These are phyloP conservation scores for Trametes pubescens DNA, from an alignment of 1,284 basidiomycete genomes.

Conservation along the genomic window DNA sequence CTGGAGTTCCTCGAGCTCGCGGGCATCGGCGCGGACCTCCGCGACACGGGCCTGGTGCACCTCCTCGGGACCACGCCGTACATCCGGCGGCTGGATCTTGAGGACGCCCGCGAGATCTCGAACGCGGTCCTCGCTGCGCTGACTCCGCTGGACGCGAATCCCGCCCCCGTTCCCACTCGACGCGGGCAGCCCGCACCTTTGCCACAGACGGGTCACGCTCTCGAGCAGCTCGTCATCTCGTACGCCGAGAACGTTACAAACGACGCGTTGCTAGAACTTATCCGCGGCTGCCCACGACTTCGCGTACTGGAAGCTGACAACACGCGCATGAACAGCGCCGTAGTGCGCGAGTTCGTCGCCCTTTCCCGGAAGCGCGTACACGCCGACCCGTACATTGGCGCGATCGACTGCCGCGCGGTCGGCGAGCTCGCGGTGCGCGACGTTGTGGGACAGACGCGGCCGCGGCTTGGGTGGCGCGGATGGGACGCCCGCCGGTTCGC, in stretches of 20 bases:
- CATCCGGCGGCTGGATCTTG: conserved; percentile 84
- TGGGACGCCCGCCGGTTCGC: conserved; percentile 71
- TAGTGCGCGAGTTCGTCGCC: conserved; percentile 75
- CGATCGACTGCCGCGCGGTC: conserved; percentile 81
- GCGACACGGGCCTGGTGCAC: conserved; percentile 75
- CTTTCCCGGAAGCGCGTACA: conserved; percentile 58
- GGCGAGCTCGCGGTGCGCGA: conserved; percentile 70
- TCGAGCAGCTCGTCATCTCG: conserved; percentile 82
- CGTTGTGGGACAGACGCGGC: conserved; percentile 61
- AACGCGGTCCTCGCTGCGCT: conserved; percentile 75
- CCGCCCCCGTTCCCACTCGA: conserved; percentile 17
- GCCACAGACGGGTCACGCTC: conserved; percentile 60
- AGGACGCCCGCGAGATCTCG: conserved; percentile 80
- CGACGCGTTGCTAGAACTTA: conserved; percentile 68
- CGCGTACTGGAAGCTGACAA: conserved; percentile 79
- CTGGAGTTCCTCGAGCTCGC: conserved; percentile 88
- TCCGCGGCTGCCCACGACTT: conserved; percentile 69
- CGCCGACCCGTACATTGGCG: conserved; percentile 63
- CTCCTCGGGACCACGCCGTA: conserved; percentile 76
- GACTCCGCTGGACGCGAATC: conserved; percentile 53
- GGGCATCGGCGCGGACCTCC: conserved; percentile 73
- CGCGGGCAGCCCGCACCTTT: conserved; percentile 20
- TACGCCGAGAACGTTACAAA: conserved; percentile 70
- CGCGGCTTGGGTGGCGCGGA: conserved; percentile 75
- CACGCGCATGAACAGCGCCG: conserved; percentile 71